Conservation (phyloP, 2,329 filamentous ascomycete genomes). For the Mycosphaerelloides madeirae region DNA sequence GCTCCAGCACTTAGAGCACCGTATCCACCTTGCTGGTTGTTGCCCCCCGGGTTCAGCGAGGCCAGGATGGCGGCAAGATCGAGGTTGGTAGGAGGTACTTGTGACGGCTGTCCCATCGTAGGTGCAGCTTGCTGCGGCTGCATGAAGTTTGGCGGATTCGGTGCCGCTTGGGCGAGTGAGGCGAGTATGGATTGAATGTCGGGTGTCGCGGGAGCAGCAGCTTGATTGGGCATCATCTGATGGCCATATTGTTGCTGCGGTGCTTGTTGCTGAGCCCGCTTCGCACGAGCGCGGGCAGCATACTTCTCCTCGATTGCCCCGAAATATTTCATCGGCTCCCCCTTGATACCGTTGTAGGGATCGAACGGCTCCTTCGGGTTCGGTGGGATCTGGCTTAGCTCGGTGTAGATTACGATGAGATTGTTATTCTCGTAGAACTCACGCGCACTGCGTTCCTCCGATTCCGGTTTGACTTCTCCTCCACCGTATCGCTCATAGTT, state of each 20-base stretch:
- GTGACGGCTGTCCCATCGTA: slow-evolving; percentile 6
- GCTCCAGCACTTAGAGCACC: slow-evolving; percentile 6
- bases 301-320: slow-evolving; percentile 33
- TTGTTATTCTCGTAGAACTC: slow-evolving; percentile 43
- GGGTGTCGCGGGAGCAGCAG: slow-evolving; percentile 9
- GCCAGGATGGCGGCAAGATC: slow-evolving; percentile 31
- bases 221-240: slow-evolving; percentile 2
- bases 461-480: slow-evolving; percentile 36
- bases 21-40: slow-evolving; percentile 5
- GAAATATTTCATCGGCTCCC: slow-evolving; percentile 32
- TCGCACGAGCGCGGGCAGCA: slow-evolving; percentile 15
- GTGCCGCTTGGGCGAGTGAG: slow-evolving; percentile 9
- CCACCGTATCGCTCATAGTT: slow-evolving; percentile 46
- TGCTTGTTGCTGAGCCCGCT: slow-evolving; percentile 11
- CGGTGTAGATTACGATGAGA: slow-evolving; percentile 45
- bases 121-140: slow-evolving; percentile 14
- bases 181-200: slow-evolving; percentile 22
- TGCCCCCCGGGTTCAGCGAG: slow-evolving; percentile 12
- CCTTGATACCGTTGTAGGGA: slow-evolving; percentile 29
- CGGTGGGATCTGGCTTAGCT: slow-evolving; percentile 42
- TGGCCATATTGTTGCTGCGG: slow-evolving; percentile 10
- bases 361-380: slow-evolving; percentile 44
- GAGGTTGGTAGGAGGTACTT: slow-evolving; percentile 12
- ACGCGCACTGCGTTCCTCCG: slow-evolving; percentile 41
- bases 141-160: slow-evolving; percentile 8